Base-by-base conservation (phyloP, 306 rosid species). In the Luffa acutangula region DNA sequence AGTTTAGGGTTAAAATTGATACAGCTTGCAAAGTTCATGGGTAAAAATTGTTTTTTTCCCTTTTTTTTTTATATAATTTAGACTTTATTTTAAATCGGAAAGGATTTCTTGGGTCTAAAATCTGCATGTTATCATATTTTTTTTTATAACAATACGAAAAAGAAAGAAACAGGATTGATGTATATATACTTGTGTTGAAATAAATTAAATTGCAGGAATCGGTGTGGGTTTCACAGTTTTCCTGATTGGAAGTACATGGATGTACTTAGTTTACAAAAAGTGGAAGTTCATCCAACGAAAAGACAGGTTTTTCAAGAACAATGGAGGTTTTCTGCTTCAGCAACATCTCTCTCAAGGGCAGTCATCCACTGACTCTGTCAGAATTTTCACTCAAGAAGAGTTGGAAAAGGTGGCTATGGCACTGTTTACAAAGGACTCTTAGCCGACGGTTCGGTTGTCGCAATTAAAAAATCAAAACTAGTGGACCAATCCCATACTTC, bases 391-490 rank as follows among this genome's bases (percentile, higher is more conserved):
- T 0, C 46, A 57, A 46, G 37, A n/a, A 10, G 77, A 89, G 14
- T 60, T 89, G 6, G 56, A 0, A 80, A 18, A 11, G 90, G 89
- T 14, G 87, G 90, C 12, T 82, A n/a, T 15, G 90, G 86, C 6
- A 83, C 77, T 0, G 86, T 85, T 51, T 87, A 49, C 52, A 82
- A 76, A 58, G 89, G 92, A 36, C 2, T 34, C 0, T 36, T 89
- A 0, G 2, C 9, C 0, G 43, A 80, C 0, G 71, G 80, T 5
- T 57, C 2, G 9, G 45, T 33, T 0, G 82, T 85, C 1, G 90
- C 92, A 14, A 54, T 89, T 20, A 87, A 89, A 58, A 85, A 87
- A 76, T 83, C 89, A 12, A 89, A 57, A 65, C 20, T 80, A 13
- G 57, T 65, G 4, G 80, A 87, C 31, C 64, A 63, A 4, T 83